Percentiles rank a stretch among this genome's conserved stretches.
These are phyloP conservation scores for Tolypocladium tropicale DNA, from an alignment of 2,329 filamentous ascomycete species.

Conservation along the genomic window DNA sequence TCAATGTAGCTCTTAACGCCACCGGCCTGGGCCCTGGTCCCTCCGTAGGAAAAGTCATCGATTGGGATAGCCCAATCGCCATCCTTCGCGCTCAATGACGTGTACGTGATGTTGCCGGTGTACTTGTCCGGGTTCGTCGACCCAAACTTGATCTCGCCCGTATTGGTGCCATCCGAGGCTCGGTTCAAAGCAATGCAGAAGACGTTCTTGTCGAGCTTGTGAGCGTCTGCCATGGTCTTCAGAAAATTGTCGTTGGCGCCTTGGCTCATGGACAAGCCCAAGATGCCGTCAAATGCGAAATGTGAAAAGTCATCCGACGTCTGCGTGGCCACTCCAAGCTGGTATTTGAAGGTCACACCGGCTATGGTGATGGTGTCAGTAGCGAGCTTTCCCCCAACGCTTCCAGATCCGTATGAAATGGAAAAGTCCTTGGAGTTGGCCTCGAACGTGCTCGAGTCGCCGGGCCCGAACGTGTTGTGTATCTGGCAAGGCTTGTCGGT, in stretches of 20 bases:
- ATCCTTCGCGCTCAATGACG: slow-evolving; percentile 33
- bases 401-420: slow-evolving; percentile 69
- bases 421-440: slow-evolving; percentile 44
- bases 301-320: slow-evolving; percentile 65
- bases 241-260: slow-evolving; percentile 57
- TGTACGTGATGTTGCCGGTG: slow-evolving; percentile 59
- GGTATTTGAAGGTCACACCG: slow-evolving; percentile 50
- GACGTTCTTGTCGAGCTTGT: slow-evolving; percentile 50
- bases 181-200: slow-evolving; percentile 65
- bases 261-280: slow-evolving; percentile 61
- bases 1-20: slow-evolving; percentile 62
- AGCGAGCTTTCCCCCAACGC: slow-evolving; percentile 55
- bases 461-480: slow-evolving; percentile 60
- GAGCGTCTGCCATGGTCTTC: slow-evolving; percentile 45
- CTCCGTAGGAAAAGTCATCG: slow-evolving; percentile 54
- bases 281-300: slow-evolving; percentile 81
- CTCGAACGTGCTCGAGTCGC: slow-evolving; percentile 55
- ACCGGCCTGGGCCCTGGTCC: slow-evolving; percentile 44
- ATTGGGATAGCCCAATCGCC: slow-evolving; percentile 66
- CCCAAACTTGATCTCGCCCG: slow-evolving; percentile 73
- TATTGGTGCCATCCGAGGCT: slow-evolving; percentile 51
- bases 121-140: slow-evolving; percentile 56
- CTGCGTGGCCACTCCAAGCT: slow-evolving; percentile 62
- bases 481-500: slow-evolving; percentile 51
- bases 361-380: slow-evolving; percentile 59